phyloP scores from a whole-genome alignment of 75 land plant species.

The Picea sitchensis region DNA sequence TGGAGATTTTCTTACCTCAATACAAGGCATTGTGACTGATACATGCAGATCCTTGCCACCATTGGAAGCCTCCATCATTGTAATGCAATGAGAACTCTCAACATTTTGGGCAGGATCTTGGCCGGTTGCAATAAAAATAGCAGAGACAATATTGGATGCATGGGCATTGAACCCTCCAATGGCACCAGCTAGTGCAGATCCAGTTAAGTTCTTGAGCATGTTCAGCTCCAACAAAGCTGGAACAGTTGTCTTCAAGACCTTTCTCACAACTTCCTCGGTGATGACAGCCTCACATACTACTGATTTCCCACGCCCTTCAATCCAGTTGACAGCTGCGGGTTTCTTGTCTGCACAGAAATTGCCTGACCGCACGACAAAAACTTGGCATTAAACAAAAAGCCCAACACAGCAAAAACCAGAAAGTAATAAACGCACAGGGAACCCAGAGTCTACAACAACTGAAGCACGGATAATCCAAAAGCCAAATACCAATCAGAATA shows the following conservation, averaged over 20 bases:
- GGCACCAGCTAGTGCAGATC: slow-evolving; percentile 85
- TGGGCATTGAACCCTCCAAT: slow-evolving; percentile 88
- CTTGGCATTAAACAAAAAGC: too few relatives aligned
- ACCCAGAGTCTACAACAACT: too few relatives aligned
- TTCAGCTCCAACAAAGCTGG: slow-evolving; percentile 81
- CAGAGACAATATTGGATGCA: slow-evolving; percentile 79
- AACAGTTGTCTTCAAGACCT: slow-evolving; percentile 71
- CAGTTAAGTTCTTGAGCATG: slow-evolving; percentile 75
- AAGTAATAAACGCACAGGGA: too few relatives aligned
- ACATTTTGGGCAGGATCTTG: slow-evolving; percentile 86
- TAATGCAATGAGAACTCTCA: slow-evolving; percentile 80
- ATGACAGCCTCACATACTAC: slow-evolving; percentile 76
- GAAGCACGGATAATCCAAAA: too few relatives aligned
- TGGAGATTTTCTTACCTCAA: neutral
- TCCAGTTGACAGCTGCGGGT: slow-evolving; percentile 70
- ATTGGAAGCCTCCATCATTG: slow-evolving; percentile 54
- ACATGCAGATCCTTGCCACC: slow-evolving; percentile 65
- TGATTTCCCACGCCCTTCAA: slow-evolving; percentile 74
- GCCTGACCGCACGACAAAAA: slow-evolving; percentile 22
- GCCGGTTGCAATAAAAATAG: slow-evolving; percentile 71
- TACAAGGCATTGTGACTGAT: slow-evolving; percentile 65
- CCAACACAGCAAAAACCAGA: neutral
- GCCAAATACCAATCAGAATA: too few relatives aligned
- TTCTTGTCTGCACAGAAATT: slow-evolving; percentile 55
- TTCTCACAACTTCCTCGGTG: slow-evolving; percentile 51